These are phyloP conservation scores for Suillus occidentalis DNA, from an alignment of 768 basidiomycete species.

Conservation along the genomic window DNA sequence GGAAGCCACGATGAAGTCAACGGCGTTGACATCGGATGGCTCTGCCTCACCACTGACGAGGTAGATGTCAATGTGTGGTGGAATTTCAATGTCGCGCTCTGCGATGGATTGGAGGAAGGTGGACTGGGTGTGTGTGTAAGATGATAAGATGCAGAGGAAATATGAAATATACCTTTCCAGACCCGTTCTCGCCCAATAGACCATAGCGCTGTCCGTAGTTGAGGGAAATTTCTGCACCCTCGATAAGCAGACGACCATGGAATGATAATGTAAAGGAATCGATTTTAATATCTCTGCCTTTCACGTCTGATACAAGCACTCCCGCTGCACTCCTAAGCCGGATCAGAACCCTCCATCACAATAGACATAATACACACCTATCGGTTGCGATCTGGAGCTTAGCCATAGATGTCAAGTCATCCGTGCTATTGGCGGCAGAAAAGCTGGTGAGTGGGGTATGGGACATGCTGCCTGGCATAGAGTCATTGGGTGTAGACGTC, in stretches of 20 bases:
- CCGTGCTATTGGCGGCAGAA: constrained; percentile 77
- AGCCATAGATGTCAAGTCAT: constrained; percentile 83
- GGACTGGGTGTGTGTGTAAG: constrained; percentile 51
- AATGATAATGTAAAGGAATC: constrained; percentile 95
- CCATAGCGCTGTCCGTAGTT: constrained; percentile 95
- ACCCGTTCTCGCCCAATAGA: constrained; percentile 94
- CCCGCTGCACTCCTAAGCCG: constrained; percentile 78
- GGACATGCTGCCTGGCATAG: constrained; percentile 58
- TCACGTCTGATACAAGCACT: constrained; percentile 88
- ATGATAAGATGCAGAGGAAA: constrained; percentile 8
- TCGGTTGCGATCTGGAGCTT: constrained; percentile 90
- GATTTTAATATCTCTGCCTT: constrained; percentile 96
- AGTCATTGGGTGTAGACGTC: constrained; percentile 63
- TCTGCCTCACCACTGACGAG: constrained; percentile 95
- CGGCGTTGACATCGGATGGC: constrained; percentile 91
- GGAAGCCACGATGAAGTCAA: constrained; percentile 94
- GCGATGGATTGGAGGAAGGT: constrained; percentile 96
- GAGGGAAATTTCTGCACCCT: constrained; percentile 65
- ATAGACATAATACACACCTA: constrained; percentile 47
- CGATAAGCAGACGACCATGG: constrained; percentile 86
- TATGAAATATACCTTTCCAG: constrained; percentile 77
- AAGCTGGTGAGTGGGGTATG: constrained; percentile 83
- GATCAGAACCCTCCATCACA: constrained; percentile 7
- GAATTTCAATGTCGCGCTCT: constrained; percentile 93
- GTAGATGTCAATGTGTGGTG: constrained; percentile 95